Percentiles rank a stretch among this genome's conserved stretches.
Evolutionary conservation across 352 stramenopile genomes (phyloP).

Genomic region (Hyaloperonospora arabidopsidis): DNA sequence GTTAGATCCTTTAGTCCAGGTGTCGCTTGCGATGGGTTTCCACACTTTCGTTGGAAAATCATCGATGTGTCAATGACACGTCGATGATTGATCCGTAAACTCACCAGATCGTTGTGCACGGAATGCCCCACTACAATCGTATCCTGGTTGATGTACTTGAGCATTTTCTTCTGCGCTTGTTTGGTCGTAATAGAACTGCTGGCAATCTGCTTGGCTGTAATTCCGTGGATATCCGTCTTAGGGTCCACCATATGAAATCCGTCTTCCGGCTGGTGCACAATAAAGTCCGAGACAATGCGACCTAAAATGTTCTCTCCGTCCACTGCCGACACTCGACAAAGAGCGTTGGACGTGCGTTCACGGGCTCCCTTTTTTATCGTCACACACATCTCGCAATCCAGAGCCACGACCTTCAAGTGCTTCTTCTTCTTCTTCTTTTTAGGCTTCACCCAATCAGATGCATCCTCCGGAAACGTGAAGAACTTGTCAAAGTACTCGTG

Average conservation of each 20-base stretch:
- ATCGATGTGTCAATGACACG: conserved; percentile 80
- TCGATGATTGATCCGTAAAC: conserved; percentile 62
- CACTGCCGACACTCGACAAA: conserved; percentile 78
- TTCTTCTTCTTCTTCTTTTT: conserved; percentile 54
- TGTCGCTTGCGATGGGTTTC: conserved; percentile 28
- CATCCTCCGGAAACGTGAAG: conserved; percentile 45
- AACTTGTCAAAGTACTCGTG: conserved; percentile 50
- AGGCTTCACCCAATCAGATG: conserved; percentile 48
- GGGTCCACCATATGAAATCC: conserved; percentile 54
- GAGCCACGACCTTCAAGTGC: conserved; percentile 58
- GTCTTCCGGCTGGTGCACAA: conserved; percentile 71
- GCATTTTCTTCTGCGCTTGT: conserved; percentile 73
- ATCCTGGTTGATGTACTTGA: conserved; percentile 78
- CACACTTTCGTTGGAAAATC: conserved; percentile 61
- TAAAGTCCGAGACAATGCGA: conserved; percentile 66
- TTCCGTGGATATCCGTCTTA: conserved; percentile 84
- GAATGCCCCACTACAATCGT: conserved; percentile 83
- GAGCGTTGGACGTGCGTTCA: conserved; percentile 41
- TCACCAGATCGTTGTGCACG: conserved; percentile 65
- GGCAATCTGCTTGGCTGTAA: conserved; percentile 59
- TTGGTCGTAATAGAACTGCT: conserved; percentile 64
- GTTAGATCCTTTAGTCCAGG: conserved; percentile 70
- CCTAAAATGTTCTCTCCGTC: conserved; percentile 71
- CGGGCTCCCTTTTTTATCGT: conserved; percentile 25
- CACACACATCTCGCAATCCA: conserved; percentile 87